Evolutionary conservation across 2,329 filamentous ascomycete genomes (phyloP).

Genomic region (Fusarium sarcochroum): DNA sequence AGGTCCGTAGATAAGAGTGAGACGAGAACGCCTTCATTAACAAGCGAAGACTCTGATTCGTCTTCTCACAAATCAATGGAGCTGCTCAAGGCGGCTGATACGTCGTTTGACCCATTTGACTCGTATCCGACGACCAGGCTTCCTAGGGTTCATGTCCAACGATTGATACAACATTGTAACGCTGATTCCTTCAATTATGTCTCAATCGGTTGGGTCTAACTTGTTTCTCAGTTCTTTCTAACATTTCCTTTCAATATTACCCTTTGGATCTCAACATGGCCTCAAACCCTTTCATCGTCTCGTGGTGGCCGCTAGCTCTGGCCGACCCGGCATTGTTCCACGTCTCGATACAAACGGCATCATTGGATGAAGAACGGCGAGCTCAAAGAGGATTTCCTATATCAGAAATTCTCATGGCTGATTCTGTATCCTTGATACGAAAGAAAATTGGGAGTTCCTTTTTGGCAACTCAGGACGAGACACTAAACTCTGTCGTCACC

Average conservation of each 20-base stretch:
- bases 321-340: constrained; percentile 70
- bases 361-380: constrained; percentile 66
- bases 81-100: constrained; percentile 47
- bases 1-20: constrained; percentile 1
- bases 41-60: background rate
- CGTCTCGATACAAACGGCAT: constrained; percentile 71
- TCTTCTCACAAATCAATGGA: constrained; percentile 9
- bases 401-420: constrained; percentile 69
- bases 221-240: constrained; percentile 65
- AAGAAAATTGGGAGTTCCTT: constrained; percentile 62
- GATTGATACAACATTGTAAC: constrained; percentile 69
- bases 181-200: background rate
- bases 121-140: constrained; percentile 68
- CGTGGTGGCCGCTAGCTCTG: constrained; percentile 72
- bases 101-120: constrained; percentile 68
- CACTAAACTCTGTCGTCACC: constrained; percentile 70
- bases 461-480: constrained; percentile 66
- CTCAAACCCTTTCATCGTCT: constrained; percentile 71
- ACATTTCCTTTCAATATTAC: constrained; percentile 73
- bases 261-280: constrained; percentile 66
- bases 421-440: constrained; percentile 67
- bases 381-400: constrained; percentile 66
- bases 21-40: background rate
- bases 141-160: constrained; percentile 64
- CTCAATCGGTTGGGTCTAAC: constrained; percentile 28